Conservation (phyloP, 169 alveolate species). For the Plasmodium berghei region DNA sequence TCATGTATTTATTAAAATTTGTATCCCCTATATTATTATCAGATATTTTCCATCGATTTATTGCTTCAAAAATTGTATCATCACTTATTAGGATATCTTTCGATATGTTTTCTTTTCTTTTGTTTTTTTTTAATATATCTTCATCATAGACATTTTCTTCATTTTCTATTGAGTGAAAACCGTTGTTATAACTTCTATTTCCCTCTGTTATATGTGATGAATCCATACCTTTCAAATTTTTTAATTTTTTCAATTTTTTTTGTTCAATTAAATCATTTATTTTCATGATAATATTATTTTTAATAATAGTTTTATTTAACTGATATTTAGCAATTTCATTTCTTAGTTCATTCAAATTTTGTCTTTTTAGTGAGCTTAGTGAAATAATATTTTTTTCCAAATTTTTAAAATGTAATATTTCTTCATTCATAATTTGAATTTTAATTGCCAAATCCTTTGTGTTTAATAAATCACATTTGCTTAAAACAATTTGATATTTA, state of each 20-base stretch:
- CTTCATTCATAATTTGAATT: conserved; percentile 76
- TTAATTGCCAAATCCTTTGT: conserved; percentile 66
- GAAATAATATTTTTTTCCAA: conserved; percentile 78
- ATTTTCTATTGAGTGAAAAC: neutral
- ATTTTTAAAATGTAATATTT: conserved; percentile 75
- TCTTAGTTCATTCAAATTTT: conserved; percentile 82
- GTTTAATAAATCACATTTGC: conserved; percentile 83
- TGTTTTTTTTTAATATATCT: neutral
- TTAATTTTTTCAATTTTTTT: conserved; percentile 33
- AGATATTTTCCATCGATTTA: conserved; percentile 65
- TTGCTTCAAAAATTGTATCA: conserved; percentile 73
- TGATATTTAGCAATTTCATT: conserved; percentile 78
- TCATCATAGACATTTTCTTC: neutral
- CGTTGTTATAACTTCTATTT: neutral
- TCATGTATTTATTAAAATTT: conserved; percentile 38
- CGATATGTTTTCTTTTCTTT: neutral
- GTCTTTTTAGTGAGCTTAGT: conserved; percentile 81
- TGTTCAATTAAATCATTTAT: conserved; percentile 71
- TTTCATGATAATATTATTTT: conserved; percentile 68
- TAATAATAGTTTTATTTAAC: conserved; percentile 77
- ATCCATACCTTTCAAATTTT: neutral
- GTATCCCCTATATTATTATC: conserved; percentile 10
- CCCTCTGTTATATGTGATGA: neutral
- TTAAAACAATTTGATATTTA: conserved; percentile 82
- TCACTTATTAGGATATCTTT: conserved; percentile 61